Evolutionary conservation across 2,329 filamentous ascomycete genomes (phyloP), one percentile per base, ranked within the genome.

Genomic region (Diaporthe vaccinii): DNA sequence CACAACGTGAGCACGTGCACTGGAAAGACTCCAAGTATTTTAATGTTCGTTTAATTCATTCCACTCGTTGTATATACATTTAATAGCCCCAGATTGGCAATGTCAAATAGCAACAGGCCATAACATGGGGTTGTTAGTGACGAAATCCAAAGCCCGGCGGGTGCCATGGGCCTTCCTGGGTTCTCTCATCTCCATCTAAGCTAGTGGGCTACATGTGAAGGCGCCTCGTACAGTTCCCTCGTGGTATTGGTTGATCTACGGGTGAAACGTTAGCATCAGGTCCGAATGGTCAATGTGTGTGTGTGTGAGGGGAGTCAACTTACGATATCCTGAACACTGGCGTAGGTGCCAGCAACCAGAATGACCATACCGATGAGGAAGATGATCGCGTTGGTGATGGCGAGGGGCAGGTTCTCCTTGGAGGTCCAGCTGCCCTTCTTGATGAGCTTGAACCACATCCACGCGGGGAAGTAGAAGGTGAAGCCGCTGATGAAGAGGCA

Each of bases 401-500:
- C 59, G 28, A 78, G 70, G 2, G 62, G 4, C 53, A 79, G 62
- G 68, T 83, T 83, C 76, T 79, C 76, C 25, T 53, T 71, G 31
- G 69, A 72, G 73, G 78, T 77, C 81, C 81, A 82, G 53, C 75
- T 78, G 36, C 81, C 82, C 68, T 82, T 79, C 78, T 74, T 80
- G 76, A 83, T 78, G 44, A 82, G 79, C 78, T 79, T 79, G 79
- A 82, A 83, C 80, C 81, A 83, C 79, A 83, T 82, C 28, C 80
- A 77, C 25, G 82, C 78, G 12, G 82, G 82, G 62, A 83, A 80
- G 77, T 83, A 83, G 57, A 83, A 83, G 25, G 79, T 81, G 79
- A 87, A 87, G n/a, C 85, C 86, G 15, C 87, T 88, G 78, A 89
- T 83, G 80, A 89, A 89, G 41, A 89, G 85, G 2, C 87, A 84